A percentile compares a stretch with the other conserved stretches of the same genome.
phyloP scores from a whole-genome alignment of 495 filamentous ascomycete species.

The Aspergillus asperescens region DNA sequence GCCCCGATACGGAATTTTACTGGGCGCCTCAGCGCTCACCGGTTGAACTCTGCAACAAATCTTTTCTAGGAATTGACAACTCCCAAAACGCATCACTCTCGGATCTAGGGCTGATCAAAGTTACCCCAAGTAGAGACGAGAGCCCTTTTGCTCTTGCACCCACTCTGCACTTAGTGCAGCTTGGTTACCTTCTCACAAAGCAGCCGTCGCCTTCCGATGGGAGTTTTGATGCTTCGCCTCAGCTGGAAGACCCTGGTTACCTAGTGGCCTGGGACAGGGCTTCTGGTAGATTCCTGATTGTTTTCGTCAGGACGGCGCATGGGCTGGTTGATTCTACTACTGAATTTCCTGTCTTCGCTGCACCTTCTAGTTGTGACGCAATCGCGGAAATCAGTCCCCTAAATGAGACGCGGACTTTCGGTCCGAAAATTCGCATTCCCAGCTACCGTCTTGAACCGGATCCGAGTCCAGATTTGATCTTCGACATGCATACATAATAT shows the following conservation, averaged over 20 bases:
- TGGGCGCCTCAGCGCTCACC: constrained; percentile 32
- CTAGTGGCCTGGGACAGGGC: constrained; percentile 38
- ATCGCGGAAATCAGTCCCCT: constrained; percentile 17
- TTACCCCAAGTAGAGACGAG: constrained; percentile 18
- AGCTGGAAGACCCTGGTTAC: constrained; percentile 33
- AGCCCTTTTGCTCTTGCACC: constrained; percentile 12
- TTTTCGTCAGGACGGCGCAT: constrained; percentile 25
- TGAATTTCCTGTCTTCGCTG: background rate
- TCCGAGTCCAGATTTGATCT: constrained; percentile 4
- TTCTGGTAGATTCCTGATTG: constrained; percentile 23
- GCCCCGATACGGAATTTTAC: constrained; percentile 18
- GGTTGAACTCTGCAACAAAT: constrained; percentile 23
- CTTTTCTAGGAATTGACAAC: background rate
- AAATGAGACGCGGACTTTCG: background rate
- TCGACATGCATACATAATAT: background rate
- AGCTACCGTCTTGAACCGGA: constrained; percentile 12
- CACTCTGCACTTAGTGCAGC: constrained; percentile 32
- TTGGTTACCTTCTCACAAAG: constrained; percentile 30
- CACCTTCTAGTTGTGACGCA: constrained; percentile 18
- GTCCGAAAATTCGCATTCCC: background rate
- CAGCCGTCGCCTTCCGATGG: background rate
- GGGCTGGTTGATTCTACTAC: constrained; percentile 20
- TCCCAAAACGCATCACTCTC: constrained; percentile 14
- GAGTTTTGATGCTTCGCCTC: background rate
- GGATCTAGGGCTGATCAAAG: constrained; percentile 31